These are phyloP conservation scores for Pseudogymnoascus sp. DNA, from an alignment of 2,329 filamentous ascomycete genomes.

Conservation along the genomic window DNA sequence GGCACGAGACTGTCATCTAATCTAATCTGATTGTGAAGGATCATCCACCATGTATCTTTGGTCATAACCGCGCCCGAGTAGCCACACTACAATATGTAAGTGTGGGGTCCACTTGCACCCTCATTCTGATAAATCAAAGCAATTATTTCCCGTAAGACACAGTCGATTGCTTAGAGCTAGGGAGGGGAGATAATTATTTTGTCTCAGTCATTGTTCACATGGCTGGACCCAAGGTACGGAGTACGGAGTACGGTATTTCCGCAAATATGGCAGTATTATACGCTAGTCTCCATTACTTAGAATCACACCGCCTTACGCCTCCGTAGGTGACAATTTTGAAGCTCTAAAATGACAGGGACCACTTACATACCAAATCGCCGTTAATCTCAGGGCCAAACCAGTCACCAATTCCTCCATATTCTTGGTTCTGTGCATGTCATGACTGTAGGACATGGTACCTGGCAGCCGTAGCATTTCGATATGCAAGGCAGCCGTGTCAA, in stretches of 20 bases:
- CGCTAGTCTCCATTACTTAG: not conserved
- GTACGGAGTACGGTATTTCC: not conserved
- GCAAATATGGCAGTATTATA: not conserved
- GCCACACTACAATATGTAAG: not conserved
- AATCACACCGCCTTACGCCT: not conserved
- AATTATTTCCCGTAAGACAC: not conserved
- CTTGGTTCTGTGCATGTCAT: not conserved
- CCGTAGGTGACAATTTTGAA: not conserved
- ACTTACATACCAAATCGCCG: not conserved
- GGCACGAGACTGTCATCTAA: constrained; percentile 1
- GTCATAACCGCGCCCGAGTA: not conserved
- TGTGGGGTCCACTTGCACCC: not conserved
- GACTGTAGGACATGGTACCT: constrained; percentile 9
- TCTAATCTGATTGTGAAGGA: constrained; percentile 5
- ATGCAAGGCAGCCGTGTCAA: constrained; percentile 8
- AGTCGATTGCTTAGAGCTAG: not conserved
- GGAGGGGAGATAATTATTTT: not conserved
- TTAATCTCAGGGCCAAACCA: not conserved
- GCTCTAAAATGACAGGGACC: not conserved
- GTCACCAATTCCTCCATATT: not conserved
- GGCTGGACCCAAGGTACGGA: not conserved
- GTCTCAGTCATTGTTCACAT: not conserved
- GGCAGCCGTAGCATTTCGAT: constrained; percentile 8
- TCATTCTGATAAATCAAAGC: not conserved
- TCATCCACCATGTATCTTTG: not conserved